Evolutionary conservation across 2,329 filamentous ascomycete species (phyloP).

Genomic region (Stemphylium vesicarium): DNA sequence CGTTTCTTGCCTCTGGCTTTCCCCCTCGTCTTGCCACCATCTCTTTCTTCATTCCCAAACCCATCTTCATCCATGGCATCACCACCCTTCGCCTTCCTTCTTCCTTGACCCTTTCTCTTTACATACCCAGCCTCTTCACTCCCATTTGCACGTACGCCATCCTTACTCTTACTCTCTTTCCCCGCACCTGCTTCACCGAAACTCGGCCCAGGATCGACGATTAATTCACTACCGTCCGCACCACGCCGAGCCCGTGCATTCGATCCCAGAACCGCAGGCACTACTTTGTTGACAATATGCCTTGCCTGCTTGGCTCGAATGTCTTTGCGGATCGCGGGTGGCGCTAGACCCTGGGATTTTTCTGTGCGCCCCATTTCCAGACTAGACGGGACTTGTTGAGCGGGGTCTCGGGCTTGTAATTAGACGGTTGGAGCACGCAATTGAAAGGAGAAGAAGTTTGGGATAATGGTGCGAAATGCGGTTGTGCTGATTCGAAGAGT

Average conservation of each 20-base stretch:
- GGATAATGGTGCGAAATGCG: neutral
- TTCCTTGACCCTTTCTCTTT: conserved; percentile 45
- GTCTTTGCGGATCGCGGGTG: conserved; percentile 46
- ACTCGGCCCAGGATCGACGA: conserved; percentile 46
- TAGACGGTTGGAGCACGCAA: neutral
- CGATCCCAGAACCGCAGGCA: conserved; percentile 62
- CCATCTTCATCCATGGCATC: conserved; percentile 7
- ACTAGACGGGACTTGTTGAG: neutral
- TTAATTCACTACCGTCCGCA: conserved; percentile 59
- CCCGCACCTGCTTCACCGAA: neutral
- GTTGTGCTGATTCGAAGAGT: conserved; percentile 6
- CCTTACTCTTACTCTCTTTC: neutral
- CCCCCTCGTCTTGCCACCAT: conserved; percentile 11
- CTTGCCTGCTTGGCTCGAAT: conserved; percentile 61
- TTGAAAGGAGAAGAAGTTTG: neutral
- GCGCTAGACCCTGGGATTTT: conserved; percentile 47
- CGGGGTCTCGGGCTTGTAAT: neutral
- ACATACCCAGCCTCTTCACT: conserved; percentile 28
- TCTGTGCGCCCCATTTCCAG: conserved; percentile 46
- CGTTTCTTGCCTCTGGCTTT: conserved; percentile 17
- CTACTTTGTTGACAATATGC: conserved; percentile 64
- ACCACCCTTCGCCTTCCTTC: conserved; percentile 33
- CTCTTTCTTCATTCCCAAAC: conserved; percentile 14
- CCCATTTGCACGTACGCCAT: neutral
- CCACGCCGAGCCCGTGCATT: conserved; percentile 64